Evolutionary conservation across 1,284 basidiomycete species (phyloP), one percentile per base, ranked within the genome.

Genomic region (Cryptococcus sp.): DNA sequence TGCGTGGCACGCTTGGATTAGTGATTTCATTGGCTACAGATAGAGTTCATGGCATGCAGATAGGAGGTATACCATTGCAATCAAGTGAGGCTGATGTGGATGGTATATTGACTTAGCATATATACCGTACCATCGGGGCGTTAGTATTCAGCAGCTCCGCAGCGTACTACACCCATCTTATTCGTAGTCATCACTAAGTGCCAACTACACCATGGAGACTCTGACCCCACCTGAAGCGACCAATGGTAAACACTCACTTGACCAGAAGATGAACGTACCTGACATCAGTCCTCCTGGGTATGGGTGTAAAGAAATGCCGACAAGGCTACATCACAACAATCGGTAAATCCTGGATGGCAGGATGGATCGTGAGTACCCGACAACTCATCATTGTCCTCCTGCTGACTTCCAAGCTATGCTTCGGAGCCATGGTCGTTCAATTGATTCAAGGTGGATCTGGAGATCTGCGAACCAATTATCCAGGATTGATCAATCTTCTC

Each of bases 291-390:
- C 50, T 64, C 40, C 37, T 61, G 41, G 53, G 50, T 34, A 37
- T 52, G n/a, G 63, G 61, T 25, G 56, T 49, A 32, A 54, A 48
- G 23, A 61, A 65, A 47, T 57, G 53, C 7, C 36, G 50, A 16
- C 61, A 62, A 43, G 39, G 55, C 4, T 63, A 59, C 49, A 37
- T 56, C 23, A 36, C 57, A 21, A 59, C 59, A 14, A 63, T 65
- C 49, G 58, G 56, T 53, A 65, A 65, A 45, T 55, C 59, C 1
- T 63, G 57, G 56, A 61, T 63, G 61, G 59, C 61, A 1, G 63
- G 57, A 3, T 64, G 60, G 61, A 64, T 64, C 53, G 54, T 55
- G 39, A 28, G 51, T 48, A 28, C n/a, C 18, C 21, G 4, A 41
- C 19, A 14, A 19, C 18, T 18, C n/a, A 25, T 31, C n/a, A n/a